Evolutionary conservation across 331 rosid genomes (phyloP).

Genomic region (Quercus tomentella): DNA sequence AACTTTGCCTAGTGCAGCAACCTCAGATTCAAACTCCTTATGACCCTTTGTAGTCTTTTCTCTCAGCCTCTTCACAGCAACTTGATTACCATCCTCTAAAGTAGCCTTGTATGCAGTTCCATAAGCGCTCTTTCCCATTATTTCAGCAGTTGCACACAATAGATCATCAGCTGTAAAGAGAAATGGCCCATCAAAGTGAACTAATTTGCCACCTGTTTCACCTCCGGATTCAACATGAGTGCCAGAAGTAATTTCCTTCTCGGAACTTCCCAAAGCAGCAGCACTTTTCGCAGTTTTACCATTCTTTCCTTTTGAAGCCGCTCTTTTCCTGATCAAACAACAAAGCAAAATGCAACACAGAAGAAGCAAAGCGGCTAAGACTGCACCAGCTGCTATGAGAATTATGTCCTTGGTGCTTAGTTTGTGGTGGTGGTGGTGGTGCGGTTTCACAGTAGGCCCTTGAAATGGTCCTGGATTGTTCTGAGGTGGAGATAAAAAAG

Average conservation of each 20-base stretch:
- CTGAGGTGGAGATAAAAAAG: slow-evolving; percentile 38
- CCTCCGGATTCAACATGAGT: slow-evolving; percentile 59
- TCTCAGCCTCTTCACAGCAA: slow-evolving; percentile 88
- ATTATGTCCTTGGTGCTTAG: slow-evolving; percentile 68
- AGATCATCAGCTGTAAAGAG: slow-evolving; percentile 89
- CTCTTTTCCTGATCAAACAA: slow-evolving; percentile 61
- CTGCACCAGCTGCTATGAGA: slow-evolving; percentile 74
- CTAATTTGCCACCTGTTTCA: slow-evolving; percentile 85
- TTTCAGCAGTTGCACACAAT: slow-evolving; percentile 88
- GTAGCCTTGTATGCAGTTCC: slow-evolving; percentile 93
- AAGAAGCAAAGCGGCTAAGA: slow-evolving; percentile 50
- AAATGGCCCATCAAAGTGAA: slow-evolving; percentile 91
- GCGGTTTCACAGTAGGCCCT: slow-evolving; percentile 22
- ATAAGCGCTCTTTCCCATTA: slow-evolving; percentile 87
- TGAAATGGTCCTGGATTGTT: slow-evolving; percentile 54
- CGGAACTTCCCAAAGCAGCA: slow-evolving; percentile 35
- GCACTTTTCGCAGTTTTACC: slow-evolving; percentile 38
- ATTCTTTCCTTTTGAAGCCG: slow-evolving; percentile 46
- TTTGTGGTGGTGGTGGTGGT: slow-evolving; percentile 33
- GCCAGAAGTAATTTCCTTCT: slow-evolving; percentile 42
- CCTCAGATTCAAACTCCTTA: slow-evolving; percentile 80
- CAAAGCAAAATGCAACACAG: slow-evolving; percentile 65
- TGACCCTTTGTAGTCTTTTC: slow-evolving; percentile 83
- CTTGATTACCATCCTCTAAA: slow-evolving; percentile 77
- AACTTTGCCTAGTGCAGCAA: slow-evolving; percentile 76